These are phyloP conservation scores for Trametes coccinea DNA, from an alignment of 768 basidiomycete species.

Conservation along the genomic window DNA sequence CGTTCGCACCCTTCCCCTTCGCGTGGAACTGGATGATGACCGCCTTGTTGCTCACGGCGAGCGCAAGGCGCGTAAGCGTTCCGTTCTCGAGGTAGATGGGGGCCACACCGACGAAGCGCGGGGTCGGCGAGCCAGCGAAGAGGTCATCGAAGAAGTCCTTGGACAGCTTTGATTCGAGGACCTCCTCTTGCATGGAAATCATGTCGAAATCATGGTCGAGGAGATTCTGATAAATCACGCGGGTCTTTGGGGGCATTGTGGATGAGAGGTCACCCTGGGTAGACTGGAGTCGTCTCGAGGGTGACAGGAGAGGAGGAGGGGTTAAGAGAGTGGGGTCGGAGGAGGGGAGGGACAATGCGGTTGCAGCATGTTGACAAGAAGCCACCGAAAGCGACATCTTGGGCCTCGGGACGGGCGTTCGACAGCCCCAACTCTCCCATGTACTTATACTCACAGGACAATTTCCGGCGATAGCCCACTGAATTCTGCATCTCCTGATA, in stretches of 20 bases:
- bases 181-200: constrained; percentile 23
- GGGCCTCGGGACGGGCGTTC: constrained; percentile 7
- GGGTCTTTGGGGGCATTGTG: constrained; percentile 9
- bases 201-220: constrained; percentile 28
- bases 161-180: constrained; percentile 27
- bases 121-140: constrained; percentile 16
- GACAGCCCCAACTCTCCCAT: not conserved
- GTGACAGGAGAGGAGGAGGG: constrained; percentile 29
- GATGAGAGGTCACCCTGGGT: constrained; percentile 28
- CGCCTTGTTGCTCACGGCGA: constrained; percentile 38
- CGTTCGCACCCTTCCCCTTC: constrained; percentile 21
- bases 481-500: not conserved
- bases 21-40: constrained; percentile 27
- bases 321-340: constrained; percentile 26
- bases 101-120: constrained; percentile 47
- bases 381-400: constrained; percentile 13
- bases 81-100: constrained; percentile 49
- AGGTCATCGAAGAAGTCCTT: constrained; percentile 21
- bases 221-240: constrained; percentile 25
- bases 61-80: constrained; percentile 46
- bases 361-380: constrained; percentile 30
- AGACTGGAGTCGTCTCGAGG: constrained; percentile 22
- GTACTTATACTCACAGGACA: constrained; percentile 2
- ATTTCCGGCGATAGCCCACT: not conserved
- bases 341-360: constrained; percentile 11